These are phyloP conservation scores for Phylloporus sp. DNA, from an alignment of 768 basidiomycete genomes.

Conservation along the genomic window DNA sequence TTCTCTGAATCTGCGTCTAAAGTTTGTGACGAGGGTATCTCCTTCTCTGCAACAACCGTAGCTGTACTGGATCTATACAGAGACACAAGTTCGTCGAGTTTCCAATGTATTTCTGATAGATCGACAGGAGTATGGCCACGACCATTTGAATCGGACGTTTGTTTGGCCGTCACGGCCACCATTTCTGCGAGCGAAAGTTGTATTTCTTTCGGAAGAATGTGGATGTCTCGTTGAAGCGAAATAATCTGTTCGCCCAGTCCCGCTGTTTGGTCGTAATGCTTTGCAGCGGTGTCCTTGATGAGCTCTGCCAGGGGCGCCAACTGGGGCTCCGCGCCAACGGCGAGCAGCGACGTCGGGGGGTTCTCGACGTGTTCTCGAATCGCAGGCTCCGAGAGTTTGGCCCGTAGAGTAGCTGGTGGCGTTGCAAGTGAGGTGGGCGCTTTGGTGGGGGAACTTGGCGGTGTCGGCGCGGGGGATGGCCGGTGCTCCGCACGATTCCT, in stretches of 20 bases:
- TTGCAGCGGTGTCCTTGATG: constrained; percentile 32
- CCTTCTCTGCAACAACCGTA: not conserved
- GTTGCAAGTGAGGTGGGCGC: not conserved
- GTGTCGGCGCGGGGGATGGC: not conserved
- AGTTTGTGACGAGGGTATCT: not conserved
- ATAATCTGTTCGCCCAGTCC: constrained; percentile 32
- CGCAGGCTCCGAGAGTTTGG: constrained; percentile 19
- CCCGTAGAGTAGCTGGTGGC: constrained; percentile 6
- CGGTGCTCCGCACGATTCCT: constrained; percentile 1
- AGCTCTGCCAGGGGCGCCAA: constrained; percentile 29
- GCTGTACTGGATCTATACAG: constrained; percentile 10
- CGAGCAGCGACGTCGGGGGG: constrained; percentile 8
- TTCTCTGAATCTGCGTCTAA: constrained; percentile 14
- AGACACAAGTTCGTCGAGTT: constrained; percentile 36
- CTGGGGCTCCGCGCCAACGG: constrained; percentile 11
- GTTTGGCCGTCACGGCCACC: constrained; percentile 1
- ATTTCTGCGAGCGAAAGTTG: constrained; percentile 11
- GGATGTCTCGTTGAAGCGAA: constrained; percentile 29
- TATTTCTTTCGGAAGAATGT: constrained; percentile 26
- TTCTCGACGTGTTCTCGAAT: constrained; percentile 17
- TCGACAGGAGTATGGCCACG: constrained; percentile 9
- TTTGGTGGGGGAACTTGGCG: constrained; percentile 12
- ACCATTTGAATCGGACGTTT: not conserved
- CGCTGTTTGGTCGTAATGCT: constrained; percentile 34
- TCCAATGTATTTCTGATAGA: constrained; percentile 30